Base-by-base conservation (phyloP, 1,284 basidiomycete species). In the Lentinula novae-zelandiae region DNA sequence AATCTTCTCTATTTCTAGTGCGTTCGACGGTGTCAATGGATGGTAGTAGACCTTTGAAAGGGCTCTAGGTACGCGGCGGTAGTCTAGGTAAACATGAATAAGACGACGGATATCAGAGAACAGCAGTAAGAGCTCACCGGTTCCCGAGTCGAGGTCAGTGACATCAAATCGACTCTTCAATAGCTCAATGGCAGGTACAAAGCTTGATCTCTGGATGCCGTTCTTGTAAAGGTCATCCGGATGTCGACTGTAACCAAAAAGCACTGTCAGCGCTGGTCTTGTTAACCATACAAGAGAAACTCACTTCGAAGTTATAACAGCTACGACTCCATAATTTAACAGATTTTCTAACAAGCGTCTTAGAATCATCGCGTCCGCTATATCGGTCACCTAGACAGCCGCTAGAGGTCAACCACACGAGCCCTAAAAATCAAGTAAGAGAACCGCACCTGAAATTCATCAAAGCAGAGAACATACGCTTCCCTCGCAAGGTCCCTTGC, bases 181-280 rank as follows among this genome's bases (percentile, higher is more conserved):
- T 40, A 99, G 81, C 40, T 98, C 92, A 64, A 99, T 99, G 57
- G 95, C 92, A 4, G 97, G 97, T 42, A 98, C 72, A 76, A 99
- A 99, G 67, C 92, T 95, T n/a, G 91, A 86, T 17, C 97, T 87
- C 72, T 99, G 97, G 56, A 99, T 98, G 0, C 97, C 97, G 68
- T 99, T 99, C 83, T 96, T 96, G 80, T 99, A 99, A 0, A 99
- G 82, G 49, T 98, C 94, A 70, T 97, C 90, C 2, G 97, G 97
- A 72, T 97, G 95, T 60, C 97, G 96, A 75, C 96, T 98, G 68
- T 17, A n/a, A 36, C 17, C 36, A 3, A 46, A 22, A 60, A 8
- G 48, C 34, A 44, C 38, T 53, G 46, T 63, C 53, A 65, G 65
- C 4, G 50, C 36, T 46, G 20, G n/a, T 27, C 31, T 3, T 20